A percentile compares a stretch with the other conserved stretches of the same genome.
Evolutionary conservation across 345 rosid genomes (phyloP).

Genomic region (Laguncularia racemosa): DNA sequence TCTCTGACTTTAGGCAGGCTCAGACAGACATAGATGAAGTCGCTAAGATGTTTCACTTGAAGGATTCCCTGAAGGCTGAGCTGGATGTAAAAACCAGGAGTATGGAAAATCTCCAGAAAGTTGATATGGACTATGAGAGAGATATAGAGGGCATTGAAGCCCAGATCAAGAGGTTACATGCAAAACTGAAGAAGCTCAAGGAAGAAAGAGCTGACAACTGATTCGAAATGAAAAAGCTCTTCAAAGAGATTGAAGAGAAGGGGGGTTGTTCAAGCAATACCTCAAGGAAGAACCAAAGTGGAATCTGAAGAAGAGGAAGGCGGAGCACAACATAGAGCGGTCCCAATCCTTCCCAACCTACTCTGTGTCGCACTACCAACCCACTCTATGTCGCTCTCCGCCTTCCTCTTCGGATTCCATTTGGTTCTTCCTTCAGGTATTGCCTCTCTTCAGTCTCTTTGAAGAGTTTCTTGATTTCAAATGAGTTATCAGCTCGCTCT

Average conservation of each 20-base stretch:
- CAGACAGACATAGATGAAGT: conserved; percentile 11
- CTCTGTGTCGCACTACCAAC: too few species aligned
- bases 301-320: conserved; percentile 21
- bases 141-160: conserved; percentile 11
- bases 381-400: too few species aligned
- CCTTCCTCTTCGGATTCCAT: too few species aligned
- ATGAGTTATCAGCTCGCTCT: too few species aligned
- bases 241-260: conserved; percentile 23
- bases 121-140: conserved; percentile 4
- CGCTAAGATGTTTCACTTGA: conserved; percentile 4
- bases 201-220: conserved; percentile 14
- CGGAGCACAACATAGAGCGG: conserved; percentile 18
- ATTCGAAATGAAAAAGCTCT: conserved; percentile 15
- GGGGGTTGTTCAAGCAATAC: conserved; percentile 8
- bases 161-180: conserved; percentile 11
- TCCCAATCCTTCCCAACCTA: too few species aligned
- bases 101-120: conserved; percentile 16
- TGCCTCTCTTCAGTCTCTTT: too few species aligned
- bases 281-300: conserved; percentile 19
- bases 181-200: conserved; percentile 13
- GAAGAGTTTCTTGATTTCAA: too few species aligned
- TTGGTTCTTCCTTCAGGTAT: too few species aligned
- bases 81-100: conserved; percentile 9
- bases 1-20: conserved; percentile 12
- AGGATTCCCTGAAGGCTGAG: conserved; percentile 13